Conservation (phyloP, 2,329 filamentous ascomycete genomes). For the Colletotrichum echinochloae region DNA sequence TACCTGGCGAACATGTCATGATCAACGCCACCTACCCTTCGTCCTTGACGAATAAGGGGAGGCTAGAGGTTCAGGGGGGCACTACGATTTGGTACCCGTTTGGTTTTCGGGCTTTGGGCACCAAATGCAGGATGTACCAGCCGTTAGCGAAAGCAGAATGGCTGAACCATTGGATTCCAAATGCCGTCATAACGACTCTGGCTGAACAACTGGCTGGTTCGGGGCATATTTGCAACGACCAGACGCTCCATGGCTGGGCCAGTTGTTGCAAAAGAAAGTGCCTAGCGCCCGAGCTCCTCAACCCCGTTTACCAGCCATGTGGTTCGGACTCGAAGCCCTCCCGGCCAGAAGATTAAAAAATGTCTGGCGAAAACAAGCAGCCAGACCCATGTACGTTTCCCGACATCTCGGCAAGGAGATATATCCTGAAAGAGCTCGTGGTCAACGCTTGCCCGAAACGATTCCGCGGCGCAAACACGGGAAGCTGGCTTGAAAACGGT, state of each 20-base stretch:
- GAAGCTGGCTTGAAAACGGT: constrained; percentile 27
- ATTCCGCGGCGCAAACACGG: constrained; percentile 29
- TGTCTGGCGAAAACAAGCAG: constrained; percentile 6
- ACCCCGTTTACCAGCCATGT: constrained; percentile 37
- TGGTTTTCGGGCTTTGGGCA: constrained; percentile 13
- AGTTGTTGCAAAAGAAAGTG: constrained; percentile 30
- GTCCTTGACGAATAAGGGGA: constrained; percentile 19
- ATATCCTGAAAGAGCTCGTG: constrained; percentile 23
- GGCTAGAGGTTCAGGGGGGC: constrained; percentile 14
- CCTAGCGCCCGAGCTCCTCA: constrained; percentile 26
- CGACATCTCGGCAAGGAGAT: constrained; percentile 19
- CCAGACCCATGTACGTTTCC: constrained; percentile 24
- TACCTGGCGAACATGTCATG: constrained; percentile 15
- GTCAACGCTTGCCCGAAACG: constrained; percentile 32
- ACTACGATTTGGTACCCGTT: constrained; percentile 1
- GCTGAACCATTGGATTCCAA: constrained; percentile 1
- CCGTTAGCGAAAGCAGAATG: constrained; percentile 8
- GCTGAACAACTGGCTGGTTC: constrained; percentile 14
- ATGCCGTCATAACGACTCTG: constrained; percentile 10
- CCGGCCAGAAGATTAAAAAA: constrained; percentile 23
- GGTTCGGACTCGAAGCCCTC: constrained; percentile 21
- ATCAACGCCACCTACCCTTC: constrained; percentile 12
- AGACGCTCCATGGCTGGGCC: constrained; percentile 27
- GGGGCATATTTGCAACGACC: constrained; percentile 11
- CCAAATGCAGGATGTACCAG: constrained; percentile 9